Evolutionary conservation across 768 basidiomycete genomes (phyloP), one percentile per base, ranked within the genome.

Genomic region (Xanthoconium stramineum): DNA sequence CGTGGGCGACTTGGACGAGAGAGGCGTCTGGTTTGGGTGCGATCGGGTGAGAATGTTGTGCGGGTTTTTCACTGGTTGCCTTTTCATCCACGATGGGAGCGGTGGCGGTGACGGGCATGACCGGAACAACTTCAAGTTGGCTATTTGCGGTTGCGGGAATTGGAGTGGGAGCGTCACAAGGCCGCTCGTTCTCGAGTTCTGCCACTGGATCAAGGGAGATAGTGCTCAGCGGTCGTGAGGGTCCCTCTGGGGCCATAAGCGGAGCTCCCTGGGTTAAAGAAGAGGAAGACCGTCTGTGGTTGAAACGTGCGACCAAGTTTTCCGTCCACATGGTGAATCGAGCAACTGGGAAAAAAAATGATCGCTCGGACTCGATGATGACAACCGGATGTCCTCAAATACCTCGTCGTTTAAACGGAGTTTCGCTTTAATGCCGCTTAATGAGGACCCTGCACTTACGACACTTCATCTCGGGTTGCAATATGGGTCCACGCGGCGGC

Each of bases 221-320:
- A 0, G 43, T 49, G 51, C 55, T 60, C 17, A 50, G 12, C 9
- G 57, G 58, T 11, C 57, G 58, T 1, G 56, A 36, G n/a, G n/a
- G n/a, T 5, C 30, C 48, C 24, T 49, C 40, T 17, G 33, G 6
- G 13, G 59, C 5, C 13, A 69, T 55, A 3, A 69, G 60, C n/a
- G 66, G 61, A 10, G 48, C 55, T 39, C 48, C 44, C 8, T n/a
- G n/a, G n/a, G n/a, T n/a, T n/a, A n/a, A n/a, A n/a, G 36, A 14
- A 8, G 59, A 56, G 28, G 14, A 13, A 14, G 46, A 15, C 14
- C 60, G 60, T 1, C 28, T 32, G 33, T 68, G 60, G 32, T 68
- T 58, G 37, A 68, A 50, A 30, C 50, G 52, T 3, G 50, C 54
- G 29, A 46, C 51, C 49, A 71, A 52, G 42, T 52, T 50, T 9